A percentile compares a stretch with the other conserved stretches of the same genome.
Evolutionary conservation across 106 monocot genomes (phyloP).

Genomic region (Apostasia ramifera): DNA sequence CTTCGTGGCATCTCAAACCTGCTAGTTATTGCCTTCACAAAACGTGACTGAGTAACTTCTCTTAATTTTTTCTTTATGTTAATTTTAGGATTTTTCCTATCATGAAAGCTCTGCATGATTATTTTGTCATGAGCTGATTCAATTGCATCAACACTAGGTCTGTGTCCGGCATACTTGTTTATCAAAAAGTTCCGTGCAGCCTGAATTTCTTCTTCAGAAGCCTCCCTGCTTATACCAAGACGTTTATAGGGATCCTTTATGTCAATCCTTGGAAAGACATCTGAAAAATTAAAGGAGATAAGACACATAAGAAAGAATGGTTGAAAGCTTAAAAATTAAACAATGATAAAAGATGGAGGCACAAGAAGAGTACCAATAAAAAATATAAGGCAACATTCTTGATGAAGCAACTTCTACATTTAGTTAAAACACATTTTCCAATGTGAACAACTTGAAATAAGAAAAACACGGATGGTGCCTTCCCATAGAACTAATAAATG

Average conservation of each 20-base stretch:
- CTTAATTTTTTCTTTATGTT: slow-evolving; percentile 76
- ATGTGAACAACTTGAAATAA: too few species aligned
- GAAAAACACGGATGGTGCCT: too few species aligned
- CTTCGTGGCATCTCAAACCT: slow-evolving; percentile 74
- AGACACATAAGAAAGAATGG: neutral
- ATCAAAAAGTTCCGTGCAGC: slow-evolving; percentile 87
- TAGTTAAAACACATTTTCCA: too few species aligned
- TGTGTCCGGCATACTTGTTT: slow-evolving; percentile 74
- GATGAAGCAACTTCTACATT: too few species aligned
- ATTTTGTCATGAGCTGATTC: slow-evolving; percentile 97
- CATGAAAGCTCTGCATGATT: slow-evolving; percentile 78
- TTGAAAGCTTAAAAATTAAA: slow-evolving; percentile 1
- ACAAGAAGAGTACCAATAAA: too few species aligned
- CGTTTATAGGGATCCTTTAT: slow-evolving; percentile 83
- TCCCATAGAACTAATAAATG: too few species aligned
- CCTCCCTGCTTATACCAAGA: slow-evolving; percentile 84
- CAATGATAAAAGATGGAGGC: too few species aligned
- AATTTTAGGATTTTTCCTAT: slow-evolving; percentile 87
- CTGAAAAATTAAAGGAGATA: slow-evolving; percentile 25
- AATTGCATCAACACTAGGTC: slow-evolving; percentile 91
- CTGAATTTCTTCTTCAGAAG: slow-evolving; percentile 98
- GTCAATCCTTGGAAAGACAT: slow-evolving; percentile 78
- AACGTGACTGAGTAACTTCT: slow-evolving; percentile 62
- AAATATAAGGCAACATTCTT: too few species aligned
- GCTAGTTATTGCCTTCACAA: slow-evolving; percentile 55